These are phyloP conservation scores for Annulohypoxylon stygium DNA, from an alignment of 495 filamentous ascomycete genomes.

Conservation along the genomic window DNA sequence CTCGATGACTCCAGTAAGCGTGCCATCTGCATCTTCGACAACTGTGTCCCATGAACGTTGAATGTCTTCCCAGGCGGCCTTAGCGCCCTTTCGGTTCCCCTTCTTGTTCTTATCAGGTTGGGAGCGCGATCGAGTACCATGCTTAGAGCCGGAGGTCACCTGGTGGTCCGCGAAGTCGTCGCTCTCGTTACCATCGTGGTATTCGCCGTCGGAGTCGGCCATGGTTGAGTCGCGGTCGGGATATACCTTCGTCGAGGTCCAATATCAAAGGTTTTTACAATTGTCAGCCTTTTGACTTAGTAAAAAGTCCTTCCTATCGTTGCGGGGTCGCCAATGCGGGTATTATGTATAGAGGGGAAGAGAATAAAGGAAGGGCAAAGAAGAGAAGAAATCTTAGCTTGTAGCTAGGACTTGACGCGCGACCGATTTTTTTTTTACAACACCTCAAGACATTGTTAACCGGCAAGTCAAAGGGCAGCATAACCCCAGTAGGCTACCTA, in stretches of 20 bases:
- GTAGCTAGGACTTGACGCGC: conserved; percentile 6
- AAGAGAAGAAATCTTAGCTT: conserved; percentile 2
- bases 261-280: neutral
- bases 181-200: conserved; percentile 76
- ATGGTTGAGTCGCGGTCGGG: conserved; percentile 54
- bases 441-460: conserved; percentile 40
- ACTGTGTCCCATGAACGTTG: conserved; percentile 63
- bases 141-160: conserved; percentile 53
- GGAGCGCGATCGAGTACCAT: conserved; percentile 35
- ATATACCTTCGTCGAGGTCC: neutral
- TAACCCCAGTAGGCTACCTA: conserved; percentile 16
- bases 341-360: neutral
- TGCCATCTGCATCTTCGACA: conserved; percentile 59
- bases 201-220: conserved; percentile 88
- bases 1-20: conserved; percentile 51
- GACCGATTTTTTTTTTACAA: conserved; percentile 18
- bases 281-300: too few species aligned
- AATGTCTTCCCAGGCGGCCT: conserved; percentile 63
- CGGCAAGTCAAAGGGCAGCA: conserved; percentile 18
- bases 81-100: conserved; percentile 42
- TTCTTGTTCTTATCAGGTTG: conserved; percentile 52
- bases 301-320: neutral
- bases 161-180: conserved; percentile 74
- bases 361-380: conserved; percentile 4
- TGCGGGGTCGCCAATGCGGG: neutral